Percentiles rank a stretch among this genome's conserved stretches.
These are phyloP conservation scores for Rhodomyrtus tomentosa DNA, from an alignment of 345 rosid species.

Conservation along the genomic window DNA sequence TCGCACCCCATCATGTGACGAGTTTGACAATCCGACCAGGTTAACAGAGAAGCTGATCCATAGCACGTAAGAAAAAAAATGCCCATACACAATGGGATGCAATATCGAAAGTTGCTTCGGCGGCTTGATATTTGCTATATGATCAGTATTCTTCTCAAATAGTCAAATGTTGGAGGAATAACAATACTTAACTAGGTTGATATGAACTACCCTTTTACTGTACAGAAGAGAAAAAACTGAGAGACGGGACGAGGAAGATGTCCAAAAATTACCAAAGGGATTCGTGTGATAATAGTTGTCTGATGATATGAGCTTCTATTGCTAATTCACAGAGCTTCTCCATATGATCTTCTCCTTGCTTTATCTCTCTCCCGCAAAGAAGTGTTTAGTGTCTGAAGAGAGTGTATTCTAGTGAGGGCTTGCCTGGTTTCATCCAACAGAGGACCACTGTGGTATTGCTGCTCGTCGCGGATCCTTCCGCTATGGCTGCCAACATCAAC, in stretches of 20 bases:
- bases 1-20: not conserved
- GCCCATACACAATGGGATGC: not conserved
- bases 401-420: slow-evolving; percentile 49
- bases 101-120: not conserved
- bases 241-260: not conserved
- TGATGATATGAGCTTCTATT: not conserved
- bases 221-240: not conserved
- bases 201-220: not conserved
- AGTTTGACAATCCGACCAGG: not conserved
- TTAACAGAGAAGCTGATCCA: not conserved
- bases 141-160: not conserved
- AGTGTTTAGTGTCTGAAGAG: not conserved
- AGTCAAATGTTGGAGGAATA: not conserved
- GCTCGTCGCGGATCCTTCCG: slow-evolving; percentile 54
- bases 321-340: not conserved
- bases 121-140: not conserved
- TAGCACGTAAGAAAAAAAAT: not conserved
- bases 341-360: not conserved
- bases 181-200: not conserved
- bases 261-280: not conserved
- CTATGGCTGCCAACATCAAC: slow-evolving; percentile 74
- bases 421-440: slow-evolving; percentile 37
- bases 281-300: not conserved
- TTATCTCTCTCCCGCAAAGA: not conserved
- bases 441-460: slow-evolving; percentile 41